Percentiles rank a stretch among this genome's conserved stretches.
Evolutionary conservation across 192 early-diverging fungal species (phyloP).

Genomic region (Funneliformis geosporum): DNA sequence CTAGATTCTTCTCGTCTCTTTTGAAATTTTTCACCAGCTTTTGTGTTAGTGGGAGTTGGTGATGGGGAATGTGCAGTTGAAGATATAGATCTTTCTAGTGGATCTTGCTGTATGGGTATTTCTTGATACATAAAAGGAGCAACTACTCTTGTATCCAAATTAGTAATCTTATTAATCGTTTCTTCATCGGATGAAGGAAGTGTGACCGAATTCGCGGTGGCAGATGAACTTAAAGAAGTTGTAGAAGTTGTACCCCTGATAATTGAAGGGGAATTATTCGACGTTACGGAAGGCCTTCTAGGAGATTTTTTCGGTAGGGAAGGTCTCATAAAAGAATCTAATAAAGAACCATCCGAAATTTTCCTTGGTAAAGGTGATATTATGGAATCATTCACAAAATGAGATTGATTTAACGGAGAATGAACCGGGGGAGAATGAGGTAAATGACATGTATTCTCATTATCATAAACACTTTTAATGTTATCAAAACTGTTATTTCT

Average conservation of each 20-base stretch:
- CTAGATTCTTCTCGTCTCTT: not conserved
- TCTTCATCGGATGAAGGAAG: not conserved
- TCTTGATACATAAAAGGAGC: not conserved
- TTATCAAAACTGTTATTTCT: not conserved
- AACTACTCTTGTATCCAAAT: not conserved
- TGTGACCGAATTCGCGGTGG: not conserved
- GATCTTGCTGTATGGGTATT: not conserved
- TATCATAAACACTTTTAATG: not conserved
- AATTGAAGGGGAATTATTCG: not conserved
- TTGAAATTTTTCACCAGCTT: not conserved
- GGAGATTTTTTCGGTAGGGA: not conserved
- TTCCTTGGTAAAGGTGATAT: not conserved
- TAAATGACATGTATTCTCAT: not conserved
- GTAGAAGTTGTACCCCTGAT: slow-evolving; percentile 1
- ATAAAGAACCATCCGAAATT: not conserved
- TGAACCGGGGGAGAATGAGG: not conserved
- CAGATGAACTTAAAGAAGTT: not conserved
- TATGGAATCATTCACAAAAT: not conserved
- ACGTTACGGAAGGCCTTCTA: not conserved
- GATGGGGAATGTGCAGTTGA: not conserved
- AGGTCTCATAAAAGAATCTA: not conserved
- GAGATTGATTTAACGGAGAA: not conserved
- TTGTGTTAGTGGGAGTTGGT: not conserved
- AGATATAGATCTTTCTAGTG: too few species aligned
- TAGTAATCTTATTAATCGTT: not conserved